Conservation (phyloP, 2,329 filamentous ascomycete genomes). For the Sarocladium oryzae region DNA sequence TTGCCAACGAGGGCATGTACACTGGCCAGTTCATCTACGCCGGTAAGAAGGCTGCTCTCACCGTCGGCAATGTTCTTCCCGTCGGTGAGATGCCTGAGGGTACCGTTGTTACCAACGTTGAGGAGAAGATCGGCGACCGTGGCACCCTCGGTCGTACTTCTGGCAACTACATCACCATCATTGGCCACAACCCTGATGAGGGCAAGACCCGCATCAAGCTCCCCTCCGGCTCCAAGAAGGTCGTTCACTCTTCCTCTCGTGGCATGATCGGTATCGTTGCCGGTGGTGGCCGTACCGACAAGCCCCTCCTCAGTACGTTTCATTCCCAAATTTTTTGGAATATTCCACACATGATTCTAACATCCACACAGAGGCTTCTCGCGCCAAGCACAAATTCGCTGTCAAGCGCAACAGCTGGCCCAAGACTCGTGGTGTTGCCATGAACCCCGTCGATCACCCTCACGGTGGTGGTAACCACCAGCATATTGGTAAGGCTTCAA, state of each 20-base stretch:
- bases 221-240: constrained; percentile 98
- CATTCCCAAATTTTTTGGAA: not conserved
- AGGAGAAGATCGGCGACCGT: constrained; percentile 98
- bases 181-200: constrained; percentile 97
- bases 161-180: constrained; percentile 98
- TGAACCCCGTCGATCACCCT: constrained; percentile 99
- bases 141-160: constrained; percentile 94
- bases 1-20: constrained; percentile 99
- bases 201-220: constrained; percentile 99
- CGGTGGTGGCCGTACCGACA: constrained; percentile 98
- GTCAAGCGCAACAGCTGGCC: constrained; percentile 99
- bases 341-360: too few species aligned
- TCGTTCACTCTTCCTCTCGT: constrained; percentile 83
- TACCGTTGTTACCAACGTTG: constrained; percentile 98
- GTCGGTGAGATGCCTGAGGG: constrained; percentile 93
- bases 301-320: constrained; percentile 84
- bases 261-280: constrained; percentile 99
- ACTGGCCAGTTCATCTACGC: constrained; percentile 99
- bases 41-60: constrained; percentile 96
- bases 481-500: constrained; percentile 99
- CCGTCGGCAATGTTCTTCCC: constrained; percentile 95
- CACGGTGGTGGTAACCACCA: constrained; percentile 99
- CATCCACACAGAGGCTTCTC: constrained; percentile 73
- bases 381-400: constrained; percentile 99
- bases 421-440: constrained; percentile 99